These are phyloP conservation scores for Penicillium mononematosum DNA, from an alignment of 495 filamentous ascomycete species.

Conservation along the genomic window DNA sequence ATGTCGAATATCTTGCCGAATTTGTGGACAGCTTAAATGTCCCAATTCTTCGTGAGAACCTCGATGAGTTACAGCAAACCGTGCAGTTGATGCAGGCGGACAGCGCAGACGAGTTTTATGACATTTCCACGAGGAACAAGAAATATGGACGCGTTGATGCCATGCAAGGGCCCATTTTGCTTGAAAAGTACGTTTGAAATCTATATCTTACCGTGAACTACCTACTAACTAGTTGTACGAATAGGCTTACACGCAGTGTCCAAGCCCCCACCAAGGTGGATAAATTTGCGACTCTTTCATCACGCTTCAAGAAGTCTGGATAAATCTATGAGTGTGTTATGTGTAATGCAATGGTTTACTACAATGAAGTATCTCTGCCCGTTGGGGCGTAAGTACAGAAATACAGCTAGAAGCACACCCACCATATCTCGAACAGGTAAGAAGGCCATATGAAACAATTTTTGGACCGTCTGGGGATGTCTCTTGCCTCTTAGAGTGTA, in stretches of 20 bases:
- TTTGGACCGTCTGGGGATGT: background rate
- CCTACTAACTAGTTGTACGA: slow-evolving; percentile 36
- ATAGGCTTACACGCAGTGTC: slow-evolving; percentile 62
- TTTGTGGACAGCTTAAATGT: slow-evolving; percentile 84
- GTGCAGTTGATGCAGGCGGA: slow-evolving; percentile 81
- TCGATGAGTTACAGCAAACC: slow-evolving; percentile 92
- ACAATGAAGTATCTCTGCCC: background rate
- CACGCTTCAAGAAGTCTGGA: slow-evolving; percentile 64
- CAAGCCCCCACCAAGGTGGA: slow-evolving; percentile 57
- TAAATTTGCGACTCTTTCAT: slow-evolving; percentile 66
- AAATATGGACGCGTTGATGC: slow-evolving; percentile 93
- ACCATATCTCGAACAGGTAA: background rate
- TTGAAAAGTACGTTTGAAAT: slow-evolving; percentile 71
- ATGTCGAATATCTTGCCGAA: slow-evolving; percentile 75
- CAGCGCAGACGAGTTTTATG: slow-evolving; percentile 92
- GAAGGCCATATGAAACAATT: background rate
- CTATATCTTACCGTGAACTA: background rate
- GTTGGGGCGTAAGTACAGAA: background rate
- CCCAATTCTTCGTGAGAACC: slow-evolving; percentile 74
- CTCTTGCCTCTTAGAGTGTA: background rate
- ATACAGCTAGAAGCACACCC: too few relatives aligned
- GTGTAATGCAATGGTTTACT: background rate
- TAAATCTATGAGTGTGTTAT: slow-evolving; percentile 1
- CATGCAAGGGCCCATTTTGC: slow-evolving; percentile 75
- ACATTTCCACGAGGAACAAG: slow-evolving; percentile 78